Evolutionary conservation across 1,284 basidiomycete genomes (phyloP), one percentile per base, ranked within the genome.

Genomic region (Papiliotrema terrestris): DNA sequence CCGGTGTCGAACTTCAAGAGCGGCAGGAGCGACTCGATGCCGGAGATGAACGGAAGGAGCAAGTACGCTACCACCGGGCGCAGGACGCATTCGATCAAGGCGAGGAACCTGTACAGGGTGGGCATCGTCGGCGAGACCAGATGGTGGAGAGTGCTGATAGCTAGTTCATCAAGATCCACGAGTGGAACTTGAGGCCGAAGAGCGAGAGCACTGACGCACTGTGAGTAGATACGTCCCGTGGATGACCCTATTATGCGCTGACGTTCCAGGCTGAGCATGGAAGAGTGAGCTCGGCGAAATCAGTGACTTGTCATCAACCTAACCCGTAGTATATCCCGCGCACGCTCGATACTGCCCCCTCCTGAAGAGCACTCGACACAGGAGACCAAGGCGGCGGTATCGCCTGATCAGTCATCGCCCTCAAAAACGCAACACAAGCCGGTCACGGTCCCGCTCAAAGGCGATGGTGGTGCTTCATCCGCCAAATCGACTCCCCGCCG

Each of bases 101-200:
- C 90, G n/a, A 81, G 92, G 52, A 95, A 95, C 78, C 62, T 95
- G 69, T 95, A 96, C 68, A 88, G 88, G 81, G 89, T 89, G 56
- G 57, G 79, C 44, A 19, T 13, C 8, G 20, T 5, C 13, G 15
- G 15, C 11, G 36, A 22, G 17, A 17, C 37, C 51, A 51, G 17
- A 23, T 22, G 15, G 56, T 60, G 49, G 42, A 17, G 32, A 38
- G 39, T 17, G 29, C 45, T 20, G 45, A 23, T 14, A 14, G 25
- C 1, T 50, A 73, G 70, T 76, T 77, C 49, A 51, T 77, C 52
- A 75, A 91, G 85, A 90, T 94, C 56, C 87, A 92, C 75, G 91
- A 86, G 11, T 94, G 91, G 91, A 68, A 75, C 61, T 46, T 66
- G 17, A 57, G 60, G 19, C 46, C 48, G 13, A 61, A 61, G 44